Evolutionary conservation across 306 rosid species (phyloP).

Genomic region (Senna siamea): DNA sequence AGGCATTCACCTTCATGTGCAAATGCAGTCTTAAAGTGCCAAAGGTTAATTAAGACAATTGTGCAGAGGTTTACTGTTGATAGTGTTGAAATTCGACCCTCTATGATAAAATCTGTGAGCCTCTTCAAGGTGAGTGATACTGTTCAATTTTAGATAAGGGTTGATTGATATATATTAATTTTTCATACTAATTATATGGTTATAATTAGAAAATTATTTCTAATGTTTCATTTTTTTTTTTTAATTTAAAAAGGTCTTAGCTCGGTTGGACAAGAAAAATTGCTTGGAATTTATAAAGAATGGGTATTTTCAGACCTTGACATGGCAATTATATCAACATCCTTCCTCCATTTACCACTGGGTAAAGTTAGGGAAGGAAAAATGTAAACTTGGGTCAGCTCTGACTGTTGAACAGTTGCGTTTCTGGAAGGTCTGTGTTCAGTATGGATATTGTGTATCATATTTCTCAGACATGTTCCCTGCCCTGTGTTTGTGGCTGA

Average conservation of each 20-base stretch:
- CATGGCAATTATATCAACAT: constrained; percentile 73
- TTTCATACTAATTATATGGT: constrained; percentile 18
- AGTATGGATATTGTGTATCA: constrained; percentile 79
- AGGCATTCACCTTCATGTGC: constrained; percentile 96
- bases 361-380: constrained; percentile 73
- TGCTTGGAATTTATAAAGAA: constrained; percentile 68
- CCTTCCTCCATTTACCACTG: constrained; percentile 76
- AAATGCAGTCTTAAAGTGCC: constrained; percentile 70
- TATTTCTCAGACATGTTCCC: constrained; percentile 77
- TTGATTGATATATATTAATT: constrained; percentile 31
- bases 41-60: constrained; percentile 74
- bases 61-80: constrained; percentile 63
- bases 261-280: constrained; percentile 59
- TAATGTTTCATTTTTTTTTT: constrained; percentile 44
- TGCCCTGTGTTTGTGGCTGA: constrained; percentile 82
- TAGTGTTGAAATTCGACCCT: constrained; percentile 59
- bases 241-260: constrained; percentile 64
- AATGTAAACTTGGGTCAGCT: constrained; percentile 74
- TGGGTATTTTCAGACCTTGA: constrained; percentile 74
- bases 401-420: constrained; percentile 84
- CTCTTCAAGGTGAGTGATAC: constrained; percentile 71
- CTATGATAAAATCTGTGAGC: constrained; percentile 73
- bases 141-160: constrained; percentile 34
- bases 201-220: constrained; percentile 34
- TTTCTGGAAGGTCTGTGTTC: constrained; percentile 93